phyloP scores from a whole-genome alignment of 176 grass and related monocot species.

The Aechmea fasciata region DNA sequence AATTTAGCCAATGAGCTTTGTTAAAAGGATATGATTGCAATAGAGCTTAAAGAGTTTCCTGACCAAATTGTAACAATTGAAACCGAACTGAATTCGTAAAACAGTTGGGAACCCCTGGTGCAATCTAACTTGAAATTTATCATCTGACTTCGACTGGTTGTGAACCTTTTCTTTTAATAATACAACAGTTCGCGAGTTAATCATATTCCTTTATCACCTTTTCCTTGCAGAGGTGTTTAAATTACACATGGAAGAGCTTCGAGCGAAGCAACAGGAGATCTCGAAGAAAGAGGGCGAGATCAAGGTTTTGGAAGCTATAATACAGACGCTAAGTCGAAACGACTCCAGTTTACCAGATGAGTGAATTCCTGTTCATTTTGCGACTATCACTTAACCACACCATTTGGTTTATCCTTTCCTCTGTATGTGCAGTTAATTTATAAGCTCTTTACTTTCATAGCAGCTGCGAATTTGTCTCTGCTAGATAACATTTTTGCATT shows the following conservation, averaged over 20 bases:
- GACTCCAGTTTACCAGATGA: constrained; percentile 39
- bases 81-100: no score
- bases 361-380: constrained; percentile 19
- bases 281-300: constrained; percentile 79
- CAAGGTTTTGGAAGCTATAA: constrained; percentile 92
- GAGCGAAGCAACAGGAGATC: constrained; percentile 85
- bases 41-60: no score
- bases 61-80: no score
- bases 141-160: no score
- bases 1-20: no score
- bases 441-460: neutral
- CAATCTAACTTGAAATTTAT: no score
- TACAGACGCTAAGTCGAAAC: constrained; percentile 74
- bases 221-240: constrained; percentile 60
- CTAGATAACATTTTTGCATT: neutral
- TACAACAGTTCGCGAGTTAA: no score
- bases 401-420: neutral
- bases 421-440: no score
- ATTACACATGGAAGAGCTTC: constrained; percentile 90
- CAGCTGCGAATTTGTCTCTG: neutral
- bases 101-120: no score
- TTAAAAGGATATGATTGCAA: no score
- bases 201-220: neutral
- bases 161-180: no score
- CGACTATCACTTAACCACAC: neutral